Percentiles rank a stretch among this genome's conserved stretches.
phyloP scores from a whole-genome alignment of 1,284 basidiomycete species.

The Fomitopsis palustris region DNA sequence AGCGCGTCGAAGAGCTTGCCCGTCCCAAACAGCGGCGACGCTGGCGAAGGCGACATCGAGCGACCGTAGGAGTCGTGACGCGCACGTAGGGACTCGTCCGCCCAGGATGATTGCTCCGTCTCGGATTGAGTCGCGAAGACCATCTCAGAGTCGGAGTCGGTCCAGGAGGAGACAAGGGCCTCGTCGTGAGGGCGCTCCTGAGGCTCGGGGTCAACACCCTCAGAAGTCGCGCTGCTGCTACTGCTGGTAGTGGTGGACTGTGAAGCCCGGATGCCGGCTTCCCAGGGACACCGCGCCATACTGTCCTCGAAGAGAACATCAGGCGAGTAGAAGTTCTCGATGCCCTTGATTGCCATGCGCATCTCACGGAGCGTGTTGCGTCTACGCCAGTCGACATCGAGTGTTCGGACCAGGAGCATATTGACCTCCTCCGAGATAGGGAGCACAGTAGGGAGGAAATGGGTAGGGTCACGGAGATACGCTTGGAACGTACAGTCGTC shows the following conservation, averaged over 20 bases:
- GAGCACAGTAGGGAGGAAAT: constrained; percentile 70
- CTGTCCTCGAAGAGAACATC: constrained; percentile 77
- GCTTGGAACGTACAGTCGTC: constrained; percentile 76
- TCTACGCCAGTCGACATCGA: constrained; percentile 69
- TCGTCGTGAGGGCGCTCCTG: constrained; percentile 24
- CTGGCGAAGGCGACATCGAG: constrained; percentile 24
- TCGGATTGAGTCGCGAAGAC: constrained; percentile 47
- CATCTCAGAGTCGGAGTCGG: constrained; percentile 63
- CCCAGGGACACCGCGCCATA: constrained; percentile 81
- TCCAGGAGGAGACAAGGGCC: constrained; percentile 44
- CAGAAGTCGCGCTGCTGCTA: constrained; percentile 26
- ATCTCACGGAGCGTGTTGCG: constrained; percentile 72
- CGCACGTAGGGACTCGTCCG: constrained; percentile 22
- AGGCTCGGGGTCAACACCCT: constrained; percentile 23
- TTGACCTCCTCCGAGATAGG: constrained; percentile 73
- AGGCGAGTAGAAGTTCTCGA: constrained; percentile 69
- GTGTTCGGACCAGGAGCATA: constrained; percentile 62
- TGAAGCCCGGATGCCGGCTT: constrained; percentile 62
- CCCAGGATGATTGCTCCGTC: constrained; percentile 36
- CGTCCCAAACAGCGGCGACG: constrained; percentile 22
- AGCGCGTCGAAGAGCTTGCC: constrained; percentile 23
- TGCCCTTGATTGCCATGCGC: constrained; percentile 61
- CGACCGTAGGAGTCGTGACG: constrained; percentile 21
- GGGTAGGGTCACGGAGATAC: constrained; percentile 60
- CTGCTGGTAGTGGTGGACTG: too few relatives aligned